Percentiles rank a stretch among this genome's conserved stretches.
These are phyloP conservation scores for Pelargonium australe DNA, from an alignment of 441 rosid species.

Conservation along the genomic window DNA sequence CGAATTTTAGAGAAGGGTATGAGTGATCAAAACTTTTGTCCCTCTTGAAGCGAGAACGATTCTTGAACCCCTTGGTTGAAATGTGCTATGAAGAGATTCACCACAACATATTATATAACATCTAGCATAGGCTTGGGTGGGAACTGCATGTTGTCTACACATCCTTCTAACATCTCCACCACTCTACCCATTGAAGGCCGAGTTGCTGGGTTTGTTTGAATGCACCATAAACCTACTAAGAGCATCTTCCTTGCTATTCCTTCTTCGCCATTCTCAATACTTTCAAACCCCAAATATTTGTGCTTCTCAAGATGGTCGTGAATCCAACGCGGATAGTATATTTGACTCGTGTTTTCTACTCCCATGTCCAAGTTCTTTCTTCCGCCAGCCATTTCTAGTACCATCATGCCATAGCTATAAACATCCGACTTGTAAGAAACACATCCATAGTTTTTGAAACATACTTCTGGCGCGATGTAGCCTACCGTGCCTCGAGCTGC, in stretches of 20 bases:
- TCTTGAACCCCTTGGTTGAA: no score
- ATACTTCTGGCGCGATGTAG: conserved; percentile 15
- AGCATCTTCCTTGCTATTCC: conserved; percentile 1
- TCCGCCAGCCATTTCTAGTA: conserved; percentile 18
- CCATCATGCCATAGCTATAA: conserved; percentile 22
- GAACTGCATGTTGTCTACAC: conserved; percentile 6
- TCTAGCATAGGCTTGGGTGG: conserved; percentile 17
- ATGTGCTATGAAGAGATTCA: no score
- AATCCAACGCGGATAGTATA: conserved; percentile 16
- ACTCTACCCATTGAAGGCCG: conserved; percentile 23
- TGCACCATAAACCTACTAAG: conserved; percentile 21
- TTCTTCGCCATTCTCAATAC: background rate
- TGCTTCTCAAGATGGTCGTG: conserved; percentile 13
- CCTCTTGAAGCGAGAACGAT: no score
- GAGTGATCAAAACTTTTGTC: no score
- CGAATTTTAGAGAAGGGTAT: no score
- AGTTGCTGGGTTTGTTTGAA: conserved; percentile 8
- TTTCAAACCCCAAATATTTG: conserved; percentile 7
- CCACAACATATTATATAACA: no score
- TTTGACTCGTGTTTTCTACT: conserved; percentile 11
- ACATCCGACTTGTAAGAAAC: conserved; percentile 20
- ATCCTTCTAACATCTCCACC: conserved; percentile 20
- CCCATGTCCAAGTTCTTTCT: conserved; percentile 11
- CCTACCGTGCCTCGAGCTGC: conserved; percentile 7
- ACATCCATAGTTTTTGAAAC: conserved; percentile 14